phyloP scores from a whole-genome alignment of 352 stramenopile species.

The Phytophthora pisi region DNA sequence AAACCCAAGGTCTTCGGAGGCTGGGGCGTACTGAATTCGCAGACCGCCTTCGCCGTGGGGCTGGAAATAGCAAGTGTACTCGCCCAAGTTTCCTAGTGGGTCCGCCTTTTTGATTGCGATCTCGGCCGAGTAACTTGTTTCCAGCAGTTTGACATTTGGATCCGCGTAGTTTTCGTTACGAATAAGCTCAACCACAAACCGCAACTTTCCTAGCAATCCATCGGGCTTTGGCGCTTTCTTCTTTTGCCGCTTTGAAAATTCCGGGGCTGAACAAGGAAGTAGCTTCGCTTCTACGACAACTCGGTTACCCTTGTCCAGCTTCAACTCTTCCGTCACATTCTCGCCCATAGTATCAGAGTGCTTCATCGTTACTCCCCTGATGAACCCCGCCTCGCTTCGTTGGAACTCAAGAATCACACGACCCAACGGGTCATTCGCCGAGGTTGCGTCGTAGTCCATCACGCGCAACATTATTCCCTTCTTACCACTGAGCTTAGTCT shows the following conservation, averaged over 20 bases:
- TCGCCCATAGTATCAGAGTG: constrained; percentile 48
- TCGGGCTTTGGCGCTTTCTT: constrained; percentile 50
- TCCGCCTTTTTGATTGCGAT: constrained; percentile 40
- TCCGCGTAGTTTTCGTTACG: constrained; percentile 69
- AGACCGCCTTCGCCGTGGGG: constrained; percentile 53
- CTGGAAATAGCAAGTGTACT: constrained; percentile 54
- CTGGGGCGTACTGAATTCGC: constrained; percentile 50
- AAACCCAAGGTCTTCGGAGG: constrained; percentile 49
- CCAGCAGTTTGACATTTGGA: constrained; percentile 30
- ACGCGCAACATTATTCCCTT: constrained; percentile 64
- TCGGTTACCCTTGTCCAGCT: constrained; percentile 44
- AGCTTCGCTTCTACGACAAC: constrained; percentile 63
- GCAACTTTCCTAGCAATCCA: constrained; percentile 59
- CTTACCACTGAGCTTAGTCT: constrained; percentile 62
- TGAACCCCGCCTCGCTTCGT: constrained; percentile 50
- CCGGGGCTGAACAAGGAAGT: constrained; percentile 39
- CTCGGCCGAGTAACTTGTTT: constrained; percentile 59
- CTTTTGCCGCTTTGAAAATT: constrained; percentile 21
- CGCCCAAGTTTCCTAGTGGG: constrained; percentile 36
- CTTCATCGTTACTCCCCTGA: constrained; percentile 55
- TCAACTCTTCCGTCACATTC: constrained; percentile 32
- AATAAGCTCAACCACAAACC: constrained; percentile 57
- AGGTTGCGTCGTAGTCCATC: constrained; percentile 60
- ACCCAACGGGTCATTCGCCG: constrained; percentile 59
- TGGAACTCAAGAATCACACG: constrained; percentile 63